Conservation (phyloP, 371 early-diverging fungal species). For the Mucor lusitanicus region DNA sequence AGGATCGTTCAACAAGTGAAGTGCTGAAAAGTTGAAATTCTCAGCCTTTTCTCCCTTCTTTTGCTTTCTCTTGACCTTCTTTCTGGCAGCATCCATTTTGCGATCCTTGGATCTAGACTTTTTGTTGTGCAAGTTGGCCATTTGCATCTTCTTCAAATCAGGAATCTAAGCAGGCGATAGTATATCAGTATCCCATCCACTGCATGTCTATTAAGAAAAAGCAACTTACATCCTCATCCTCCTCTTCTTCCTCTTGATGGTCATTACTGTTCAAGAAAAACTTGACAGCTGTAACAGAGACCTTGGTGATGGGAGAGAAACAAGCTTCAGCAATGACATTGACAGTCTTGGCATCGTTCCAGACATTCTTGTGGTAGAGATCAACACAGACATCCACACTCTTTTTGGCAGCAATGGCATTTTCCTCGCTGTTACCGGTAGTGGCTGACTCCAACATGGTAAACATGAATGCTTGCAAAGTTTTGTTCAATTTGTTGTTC, state of each 20-base stretch:
- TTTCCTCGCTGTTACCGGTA: conserved; percentile 62
- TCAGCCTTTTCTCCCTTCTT: conserved; percentile 70
- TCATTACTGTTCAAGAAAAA: conserved; percentile 89
- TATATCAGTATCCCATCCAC: background rate
- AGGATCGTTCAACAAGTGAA: conserved; percentile 93
- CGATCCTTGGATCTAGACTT: conserved; percentile 80
- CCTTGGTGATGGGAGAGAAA: conserved; percentile 86
- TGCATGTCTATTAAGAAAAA: background rate
- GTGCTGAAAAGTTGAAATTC: conserved; percentile 87
- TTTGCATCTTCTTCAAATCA: conserved; percentile 77
- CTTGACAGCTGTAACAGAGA: conserved; percentile 89
- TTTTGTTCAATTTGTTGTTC: conserved; percentile 95
- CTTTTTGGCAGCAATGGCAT: conserved; percentile 90
- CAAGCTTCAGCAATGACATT: conserved; percentile 97
- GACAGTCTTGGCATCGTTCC: conserved; percentile 96
- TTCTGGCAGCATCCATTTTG: conserved; percentile 73
- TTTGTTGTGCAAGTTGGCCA: conserved; percentile 75
- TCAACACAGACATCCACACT: conserved; percentile 95
- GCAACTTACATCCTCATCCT: conserved; percentile 61
- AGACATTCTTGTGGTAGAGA: conserved; percentile 91
- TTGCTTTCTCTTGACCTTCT: conserved; percentile 65
- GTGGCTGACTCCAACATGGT: conserved; percentile 74
- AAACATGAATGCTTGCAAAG: conserved; percentile 95
- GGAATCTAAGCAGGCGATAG: conserved; percentile 27
- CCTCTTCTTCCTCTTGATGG: conserved; percentile 70